Evolutionary conservation across 2,329 filamentous ascomycete species (phyloP).

Genomic region (Fulvia fulva): DNA sequence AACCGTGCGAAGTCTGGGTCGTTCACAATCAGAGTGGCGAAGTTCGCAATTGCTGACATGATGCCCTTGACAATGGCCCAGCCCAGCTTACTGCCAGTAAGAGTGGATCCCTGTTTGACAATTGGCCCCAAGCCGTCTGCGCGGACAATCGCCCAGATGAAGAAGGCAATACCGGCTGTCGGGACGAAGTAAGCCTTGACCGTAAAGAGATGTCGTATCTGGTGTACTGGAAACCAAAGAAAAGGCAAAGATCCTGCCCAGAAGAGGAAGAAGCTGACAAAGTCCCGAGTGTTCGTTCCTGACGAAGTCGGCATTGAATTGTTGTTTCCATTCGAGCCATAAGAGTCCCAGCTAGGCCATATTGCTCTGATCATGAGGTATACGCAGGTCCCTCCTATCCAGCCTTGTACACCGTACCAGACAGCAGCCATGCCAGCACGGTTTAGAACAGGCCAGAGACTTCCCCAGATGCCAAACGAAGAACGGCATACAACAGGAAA

Average conservation of each 20-base stretch:
- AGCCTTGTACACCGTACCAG: conserved; percentile 82
- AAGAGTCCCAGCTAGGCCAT: conserved; percentile 58
- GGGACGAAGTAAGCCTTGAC: conserved; percentile 85
- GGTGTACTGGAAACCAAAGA: conserved; percentile 84
- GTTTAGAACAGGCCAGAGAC: conserved; percentile 84
- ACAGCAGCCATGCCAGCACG: conserved; percentile 82
- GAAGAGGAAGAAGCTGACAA: conserved; percentile 81
- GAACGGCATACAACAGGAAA: conserved; percentile 77
- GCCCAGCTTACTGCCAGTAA: conserved; percentile 64
- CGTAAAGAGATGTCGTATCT: conserved; percentile 88
- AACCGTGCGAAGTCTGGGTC: conserved; percentile 73
- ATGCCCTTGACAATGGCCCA: conserved; percentile 83
- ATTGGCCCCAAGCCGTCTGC: conserved; percentile 83
- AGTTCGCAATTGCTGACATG: conserved; percentile 88
- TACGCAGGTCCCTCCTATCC: conserved; percentile 77
- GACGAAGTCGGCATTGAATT: conserved; percentile 63
- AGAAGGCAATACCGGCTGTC: conserved; percentile 75
- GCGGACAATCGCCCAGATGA: conserved; percentile 79
- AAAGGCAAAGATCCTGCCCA: conserved; percentile 77
- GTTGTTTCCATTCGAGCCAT: conserved; percentile 44
- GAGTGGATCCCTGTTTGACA: conserved; percentile 61
- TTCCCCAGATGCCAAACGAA: conserved; percentile 86
- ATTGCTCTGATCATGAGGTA: conserved; percentile 84
- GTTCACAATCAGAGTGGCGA: conserved; percentile 71
- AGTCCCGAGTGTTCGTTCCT: conserved; percentile 71